Percentiles rank a stretch among this genome's conserved stretches.
These are phyloP conservation scores for Trypethelium eluteriae DNA, from an alignment of 495 filamentous ascomycete species.

Conservation along the genomic window DNA sequence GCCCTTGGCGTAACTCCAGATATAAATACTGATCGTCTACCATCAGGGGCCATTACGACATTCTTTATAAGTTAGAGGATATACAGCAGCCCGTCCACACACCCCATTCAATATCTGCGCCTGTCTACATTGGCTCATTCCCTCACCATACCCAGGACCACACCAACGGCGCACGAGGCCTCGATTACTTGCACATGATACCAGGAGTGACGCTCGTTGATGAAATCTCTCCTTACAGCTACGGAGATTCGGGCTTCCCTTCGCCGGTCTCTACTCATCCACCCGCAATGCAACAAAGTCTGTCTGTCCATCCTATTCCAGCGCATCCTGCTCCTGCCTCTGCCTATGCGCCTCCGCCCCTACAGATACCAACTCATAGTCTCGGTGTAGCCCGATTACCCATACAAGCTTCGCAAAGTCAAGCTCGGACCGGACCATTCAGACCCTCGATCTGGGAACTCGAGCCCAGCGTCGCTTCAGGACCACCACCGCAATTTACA, in stretches of 20 bases:
- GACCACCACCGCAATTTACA: conserved; percentile 27
- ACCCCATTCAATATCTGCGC: neutral
- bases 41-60: conserved; percentile 79
- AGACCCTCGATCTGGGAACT: conserved; percentile 29
- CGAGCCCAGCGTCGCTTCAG: conserved; percentile 24
- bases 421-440: conserved; percentile 21
- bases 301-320: conserved; percentile 15
- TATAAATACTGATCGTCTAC: neutral
- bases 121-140: conserved; percentile 2
- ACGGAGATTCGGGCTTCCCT: conserved; percentile 16
- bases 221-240: conserved; percentile 19
- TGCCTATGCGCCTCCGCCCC: conserved; percentile 11
- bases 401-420: neutral
- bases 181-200: conserved; percentile 23
- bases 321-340: conserved; percentile 15
- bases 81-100: conserved; percentile 24
- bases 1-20: neutral
- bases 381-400: neutral
- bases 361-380: conserved; percentile 15
- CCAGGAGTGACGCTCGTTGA: conserved; percentile 25
- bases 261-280: conserved; percentile 13
- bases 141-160: conserved; percentile 20
- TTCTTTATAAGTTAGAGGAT: conserved; percentile 68
- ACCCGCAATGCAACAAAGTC: conserved; percentile 17
- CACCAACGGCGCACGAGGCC: conserved; percentile 14